phyloP scores from a whole-genome alignment of 2,329 filamentous ascomycete species.

The Fusarium buharicum region DNA sequence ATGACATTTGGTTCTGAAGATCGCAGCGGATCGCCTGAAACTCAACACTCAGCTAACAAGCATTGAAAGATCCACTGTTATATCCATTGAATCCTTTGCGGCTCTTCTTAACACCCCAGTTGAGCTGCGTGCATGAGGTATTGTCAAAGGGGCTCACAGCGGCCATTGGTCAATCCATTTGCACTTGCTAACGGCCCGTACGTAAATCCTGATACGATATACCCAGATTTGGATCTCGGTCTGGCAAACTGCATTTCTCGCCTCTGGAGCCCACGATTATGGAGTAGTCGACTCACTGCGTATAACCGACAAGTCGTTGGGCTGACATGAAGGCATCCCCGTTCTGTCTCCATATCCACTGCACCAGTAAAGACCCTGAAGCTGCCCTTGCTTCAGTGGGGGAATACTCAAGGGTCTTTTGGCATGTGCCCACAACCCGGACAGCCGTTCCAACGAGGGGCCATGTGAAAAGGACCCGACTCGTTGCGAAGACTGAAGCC shows the following conservation, averaged over 20 bases:
- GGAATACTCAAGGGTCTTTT: slow-evolving; percentile 1
- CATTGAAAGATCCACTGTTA: neutral
- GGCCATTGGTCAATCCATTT: slow-evolving; percentile 21
- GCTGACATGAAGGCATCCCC: slow-evolving; percentile 13
- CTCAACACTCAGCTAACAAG: slow-evolving; percentile 3
- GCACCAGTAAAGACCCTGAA: slow-evolving; percentile 13
- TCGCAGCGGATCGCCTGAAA: slow-evolving; percentile 10
- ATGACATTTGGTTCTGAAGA: neutral
- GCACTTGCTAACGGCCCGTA: slow-evolving; percentile 18
- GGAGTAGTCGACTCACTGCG: neutral
- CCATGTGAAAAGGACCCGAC: slow-evolving; percentile 12
- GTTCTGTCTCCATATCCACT: slow-evolving; percentile 16
- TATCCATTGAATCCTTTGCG: slow-evolving; percentile 2
- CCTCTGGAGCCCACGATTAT: slow-evolving; percentile 7
- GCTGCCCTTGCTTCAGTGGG: slow-evolving; percentile 6
- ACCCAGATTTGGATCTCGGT: slow-evolving; percentile 37
- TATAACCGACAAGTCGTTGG: neutral
- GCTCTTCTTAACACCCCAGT: slow-evolving; percentile 2
- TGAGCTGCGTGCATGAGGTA: neutral
- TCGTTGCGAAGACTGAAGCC: slow-evolving; percentile 4
- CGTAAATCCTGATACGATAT: slow-evolving; percentile 23
- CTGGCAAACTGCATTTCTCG: slow-evolving; percentile 36
- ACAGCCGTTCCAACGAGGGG: slow-evolving; percentile 8
- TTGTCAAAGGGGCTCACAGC: slow-evolving; percentile 8
- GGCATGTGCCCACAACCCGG: slow-evolving; percentile 21